Percentiles rank a stretch among this genome's conserved stretches.
Conservation (phyloP, 192 early-diverging fungal genomes). For the Kappamyces sp. region DNA sequence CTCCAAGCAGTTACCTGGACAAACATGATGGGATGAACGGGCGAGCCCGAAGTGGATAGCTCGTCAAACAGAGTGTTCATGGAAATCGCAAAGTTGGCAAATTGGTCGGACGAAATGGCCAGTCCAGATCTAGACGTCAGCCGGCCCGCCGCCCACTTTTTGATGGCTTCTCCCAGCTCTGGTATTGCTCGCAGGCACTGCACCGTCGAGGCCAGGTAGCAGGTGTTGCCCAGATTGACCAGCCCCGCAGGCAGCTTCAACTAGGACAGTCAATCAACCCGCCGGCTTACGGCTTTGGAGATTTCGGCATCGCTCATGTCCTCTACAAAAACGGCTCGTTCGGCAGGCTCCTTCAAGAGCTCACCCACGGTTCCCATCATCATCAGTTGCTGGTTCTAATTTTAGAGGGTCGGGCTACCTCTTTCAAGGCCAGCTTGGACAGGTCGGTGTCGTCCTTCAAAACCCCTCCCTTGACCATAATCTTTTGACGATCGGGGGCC, state of each 20-base stretch:
- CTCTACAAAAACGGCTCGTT: conserved; percentile 75
- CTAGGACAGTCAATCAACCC: conserved; percentile 34
- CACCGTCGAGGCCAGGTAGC: conserved; percentile 75
- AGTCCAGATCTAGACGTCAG: conserved; percentile 12
- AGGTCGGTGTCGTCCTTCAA: conserved; percentile 86
- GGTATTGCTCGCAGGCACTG: conserved; percentile 89
- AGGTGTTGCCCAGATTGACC: conserved; percentile 86
- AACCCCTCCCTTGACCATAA: conserved; percentile 87
- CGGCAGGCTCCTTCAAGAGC: conserved; percentile 72
- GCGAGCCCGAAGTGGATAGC: conserved; percentile 60
- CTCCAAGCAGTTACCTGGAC: conserved; percentile 47
- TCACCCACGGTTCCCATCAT: conserved; percentile 98
- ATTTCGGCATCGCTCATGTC: conserved; percentile 87
- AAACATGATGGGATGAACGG: conserved; percentile 74
- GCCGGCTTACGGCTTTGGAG: conserved; percentile 61
- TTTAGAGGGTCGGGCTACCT: conserved; percentile 33
- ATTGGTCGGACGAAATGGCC: conserved; percentile 32
- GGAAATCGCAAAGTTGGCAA: conserved; percentile 60
- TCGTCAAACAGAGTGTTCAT: conserved; percentile 69
- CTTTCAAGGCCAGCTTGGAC: conserved; percentile 65
- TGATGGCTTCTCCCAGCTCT: conserved; percentile 62
- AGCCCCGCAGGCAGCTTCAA: conserved; percentile 87
- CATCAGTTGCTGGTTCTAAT: conserved; percentile 25
- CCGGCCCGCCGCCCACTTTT: conserved; percentile 31
- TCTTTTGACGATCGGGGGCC: conserved; percentile 86